Base-by-base conservation (phyloP, 1,139 yeast species). In the Sugiyamaella pinicola region DNA sequence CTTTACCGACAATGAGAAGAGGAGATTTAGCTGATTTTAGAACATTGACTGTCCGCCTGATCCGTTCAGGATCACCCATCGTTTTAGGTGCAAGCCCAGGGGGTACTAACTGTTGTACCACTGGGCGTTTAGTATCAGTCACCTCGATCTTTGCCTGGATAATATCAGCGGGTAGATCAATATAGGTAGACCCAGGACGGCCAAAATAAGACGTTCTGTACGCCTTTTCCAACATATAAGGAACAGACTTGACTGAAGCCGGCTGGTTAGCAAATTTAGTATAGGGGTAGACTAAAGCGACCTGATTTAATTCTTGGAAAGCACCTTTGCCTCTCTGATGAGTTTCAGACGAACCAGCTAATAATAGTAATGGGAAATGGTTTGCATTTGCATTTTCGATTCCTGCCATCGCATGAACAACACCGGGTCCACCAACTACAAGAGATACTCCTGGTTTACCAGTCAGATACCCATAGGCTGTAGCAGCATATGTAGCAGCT, bases 351-450 rank as follows among this genome's bases (percentile, higher is more conserved):
- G 84, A 79, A 0, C 88, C 88, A 0, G 87, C 85, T 24, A 83
- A 68, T 15, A 83, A 77, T 52, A 83, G 57, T 51, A 83, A 64
- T 2, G 88, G 88, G 76, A 84, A 81, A 52, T 78, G 73, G 64
- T 83, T 83, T 50, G 77, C 70, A 40, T 71, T 72, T 7, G 87
- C 78, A 61, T 83, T 83, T 61, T 80, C 82, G 1, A 81, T 74
- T 7, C 88, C 88, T 0, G 88, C 79, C 47, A 81, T 60, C 0
- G 86, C 83, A 59, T 83, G 87, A 8, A 83, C 72, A 1, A 83
- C 72, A 4, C 88, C 88, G 0, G 88, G 87, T 0, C 88, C 88
- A 18, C 88, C 88, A 1, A 84, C 88, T 0, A 82, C 85, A 2
- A 83, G 70, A 15, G 82, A 65, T 0, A 83, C 85, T 18, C 85